Evolutionary conservation across 1,139 yeast genomes (phyloP).

Genomic region (Suhomyces terraborum): DNA sequence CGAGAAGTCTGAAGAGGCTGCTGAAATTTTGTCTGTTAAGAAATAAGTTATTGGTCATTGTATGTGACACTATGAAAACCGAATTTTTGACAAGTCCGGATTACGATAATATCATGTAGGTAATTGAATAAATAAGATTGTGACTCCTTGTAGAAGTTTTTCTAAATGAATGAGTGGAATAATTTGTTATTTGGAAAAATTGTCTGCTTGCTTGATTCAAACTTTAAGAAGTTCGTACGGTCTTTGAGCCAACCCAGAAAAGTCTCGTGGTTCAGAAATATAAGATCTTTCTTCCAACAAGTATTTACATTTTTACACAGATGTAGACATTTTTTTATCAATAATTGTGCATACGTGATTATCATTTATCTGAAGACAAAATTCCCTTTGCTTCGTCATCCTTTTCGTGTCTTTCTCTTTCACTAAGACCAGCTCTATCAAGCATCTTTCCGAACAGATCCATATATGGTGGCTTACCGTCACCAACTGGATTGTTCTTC

Average conservation of each 20-base stretch:
- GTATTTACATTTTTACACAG: too few species aligned
- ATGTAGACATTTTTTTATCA: neutral
- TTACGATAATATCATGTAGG: constrained; percentile 6
- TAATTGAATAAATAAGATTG: neutral
- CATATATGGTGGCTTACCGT: constrained; percentile 45
- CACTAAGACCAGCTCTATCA: constrained; percentile 40
- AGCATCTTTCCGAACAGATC: constrained; percentile 38
- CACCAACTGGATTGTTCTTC: constrained; percentile 37
- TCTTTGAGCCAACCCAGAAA: too few species aligned
- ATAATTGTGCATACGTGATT: neutral
- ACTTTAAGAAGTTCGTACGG: too few species aligned
- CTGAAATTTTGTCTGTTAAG: constrained; percentile 31
- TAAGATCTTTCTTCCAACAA: too few species aligned
- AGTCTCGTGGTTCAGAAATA: too few species aligned
- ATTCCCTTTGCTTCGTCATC: constrained; percentile 30
- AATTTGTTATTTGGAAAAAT: too few species aligned
- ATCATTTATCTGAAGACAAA: constrained; percentile 23
- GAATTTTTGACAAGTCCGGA: constrained; percentile 14
- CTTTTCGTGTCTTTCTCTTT: constrained; percentile 44
- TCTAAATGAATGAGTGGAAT: too few species aligned
- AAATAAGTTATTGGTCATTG: constrained; percentile 6
- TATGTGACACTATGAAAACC: constrained; percentile 4
- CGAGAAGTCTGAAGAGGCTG: constrained; percentile 46
- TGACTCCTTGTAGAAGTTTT: neutral
- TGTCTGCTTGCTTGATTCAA: too few species aligned